Base-by-base conservation (phyloP, 208 protist species). In the Leishmania martiniquensis region DNA sequence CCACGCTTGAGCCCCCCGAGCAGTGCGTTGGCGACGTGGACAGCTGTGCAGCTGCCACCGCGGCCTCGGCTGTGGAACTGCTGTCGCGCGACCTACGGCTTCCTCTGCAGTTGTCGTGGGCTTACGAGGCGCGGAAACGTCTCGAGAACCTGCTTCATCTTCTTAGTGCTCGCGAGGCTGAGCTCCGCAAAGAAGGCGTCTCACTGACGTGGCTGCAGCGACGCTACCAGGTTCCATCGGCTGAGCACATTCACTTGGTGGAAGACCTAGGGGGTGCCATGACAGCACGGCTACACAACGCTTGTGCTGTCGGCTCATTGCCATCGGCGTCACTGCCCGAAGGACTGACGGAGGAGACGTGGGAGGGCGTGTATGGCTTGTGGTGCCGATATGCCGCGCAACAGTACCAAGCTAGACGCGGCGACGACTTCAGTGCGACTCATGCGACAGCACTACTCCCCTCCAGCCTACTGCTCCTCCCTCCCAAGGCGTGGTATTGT, bases 141-240 rank as follows among this genome's bases (percentile, higher is more conserved):
- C 66, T 94, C 34, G 83, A 86, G 72, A 88, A 87, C 60, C 29
- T 94, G 20, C 73, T 84, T 13, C 45, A 80, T 25, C 74, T 86
- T 32, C 66, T 86, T 4, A 69, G 77, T 55, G 87, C 88, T 10
- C 77, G 88, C 1, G 82, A 87, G 74, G 29, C 45, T 1, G 76
- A 78, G 68, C 60, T 87, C 25, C 68, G 49, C 4, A 20, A 44
- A 29, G 10, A 39, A 6, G 69, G 72, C 42, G n/a, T 77, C 12
- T 13, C 71, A 22, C 22, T n/a, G 10, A 32, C 22, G 9, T 39
- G 67, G 73, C 47, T 81, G 45, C 73, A 76, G 59, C 77, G 47
- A 32, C 72, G 42, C 20, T 60, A 82, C 34, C 67, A 47, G 10
- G 29, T 76, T 7, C 72, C 72, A 49, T 52, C 72, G n/a, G 29